Conservation (phyloP, 352 stramenopile species). For the Aphanomyces euteiches region DNA sequence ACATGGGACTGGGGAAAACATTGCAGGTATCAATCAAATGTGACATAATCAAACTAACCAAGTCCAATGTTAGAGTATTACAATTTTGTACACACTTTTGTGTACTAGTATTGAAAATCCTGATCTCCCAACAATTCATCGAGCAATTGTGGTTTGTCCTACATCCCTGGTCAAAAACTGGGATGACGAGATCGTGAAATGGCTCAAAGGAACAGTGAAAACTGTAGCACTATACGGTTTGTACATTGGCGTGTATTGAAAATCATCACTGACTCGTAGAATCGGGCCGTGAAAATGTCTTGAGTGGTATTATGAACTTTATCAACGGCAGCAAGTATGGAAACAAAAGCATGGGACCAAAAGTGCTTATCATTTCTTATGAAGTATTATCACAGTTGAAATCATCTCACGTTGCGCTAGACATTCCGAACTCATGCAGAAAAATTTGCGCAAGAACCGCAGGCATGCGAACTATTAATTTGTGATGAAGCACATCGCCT, state of each 20-base stretch:
- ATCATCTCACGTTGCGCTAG: slow-evolving; percentile 31
- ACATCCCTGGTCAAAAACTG: slow-evolving; percentile 88
- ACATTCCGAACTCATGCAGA: slow-evolving; percentile 92
- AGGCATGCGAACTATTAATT: slow-evolving; percentile 94
- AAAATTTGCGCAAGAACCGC: slow-evolving; percentile 82
- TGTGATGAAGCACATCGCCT: slow-evolving; percentile 98
- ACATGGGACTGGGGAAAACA: slow-evolving; percentile 87
- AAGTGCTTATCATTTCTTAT: slow-evolving; percentile 86
- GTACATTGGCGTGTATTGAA: not conserved
- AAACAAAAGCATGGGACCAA: slow-evolving; percentile 36
- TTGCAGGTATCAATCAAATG: slow-evolving; percentile 71
- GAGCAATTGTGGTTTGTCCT: slow-evolving; percentile 76
- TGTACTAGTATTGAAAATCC: slow-evolving; percentile 55
- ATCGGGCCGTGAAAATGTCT: slow-evolving; percentile 71
- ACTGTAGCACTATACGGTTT: slow-evolving; percentile 62
- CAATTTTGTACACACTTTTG: slow-evolving; percentile 82
- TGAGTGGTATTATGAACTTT: slow-evolving; percentile 79
- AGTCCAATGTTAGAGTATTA: slow-evolving; percentile 57
- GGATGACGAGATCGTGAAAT: slow-evolving; percentile 88
- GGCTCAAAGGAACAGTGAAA: slow-evolving; percentile 78
- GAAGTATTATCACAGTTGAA: slow-evolving; percentile 34
- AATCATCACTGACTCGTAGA: slow-evolving; percentile 34
- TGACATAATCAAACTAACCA: slow-evolving; percentile 77
- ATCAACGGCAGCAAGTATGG: slow-evolving; percentile 73
- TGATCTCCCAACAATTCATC: slow-evolving; percentile 58